These are phyloP conservation scores for Emmonsia crescens DNA, from an alignment of 2,329 filamentous ascomycete species.

Conservation along the genomic window DNA sequence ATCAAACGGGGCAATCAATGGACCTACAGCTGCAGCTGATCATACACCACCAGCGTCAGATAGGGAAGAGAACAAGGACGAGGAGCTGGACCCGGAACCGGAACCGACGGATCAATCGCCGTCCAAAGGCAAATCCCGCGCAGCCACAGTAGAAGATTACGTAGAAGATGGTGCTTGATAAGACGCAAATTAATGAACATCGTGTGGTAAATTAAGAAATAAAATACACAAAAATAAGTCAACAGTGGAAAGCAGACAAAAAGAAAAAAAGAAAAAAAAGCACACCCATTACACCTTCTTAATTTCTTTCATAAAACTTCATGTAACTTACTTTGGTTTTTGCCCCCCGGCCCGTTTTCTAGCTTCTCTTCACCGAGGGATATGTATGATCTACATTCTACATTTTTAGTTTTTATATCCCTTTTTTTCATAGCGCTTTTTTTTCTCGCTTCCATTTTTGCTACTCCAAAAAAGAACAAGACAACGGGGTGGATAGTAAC, in stretches of 20 bases:
- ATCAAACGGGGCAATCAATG: neutral
- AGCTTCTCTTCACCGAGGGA: neutral
- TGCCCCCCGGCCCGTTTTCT: neutral
- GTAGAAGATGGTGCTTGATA: slow-evolving; percentile 6
- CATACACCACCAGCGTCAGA: neutral
- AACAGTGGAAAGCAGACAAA: neutral
- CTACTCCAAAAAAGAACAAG: neutral
- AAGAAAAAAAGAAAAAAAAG: neutral
- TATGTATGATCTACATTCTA: neutral
- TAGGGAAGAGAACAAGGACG: neutral
- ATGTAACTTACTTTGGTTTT: neutral
- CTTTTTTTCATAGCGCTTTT: too few species aligned
- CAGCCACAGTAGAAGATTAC: slow-evolving; percentile 14
- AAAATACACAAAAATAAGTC: neutral
- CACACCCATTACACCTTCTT: neutral
- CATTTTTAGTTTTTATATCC: neutral
- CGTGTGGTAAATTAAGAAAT: neutral
- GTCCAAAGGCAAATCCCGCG: slow-evolving; percentile 12
- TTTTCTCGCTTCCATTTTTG: neutral
- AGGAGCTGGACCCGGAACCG: neutral
- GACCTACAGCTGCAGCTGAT: neutral
- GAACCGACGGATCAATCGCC: neutral
- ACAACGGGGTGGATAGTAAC: neutral
- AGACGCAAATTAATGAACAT: neutral
- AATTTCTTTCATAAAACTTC: neutral